A percentile compares a stretch with the other conserved stretches of the same genome.
Conservation (phyloP, 2,329 filamentous ascomycete genomes). For the Aspergillus puulaauensis region DNA sequence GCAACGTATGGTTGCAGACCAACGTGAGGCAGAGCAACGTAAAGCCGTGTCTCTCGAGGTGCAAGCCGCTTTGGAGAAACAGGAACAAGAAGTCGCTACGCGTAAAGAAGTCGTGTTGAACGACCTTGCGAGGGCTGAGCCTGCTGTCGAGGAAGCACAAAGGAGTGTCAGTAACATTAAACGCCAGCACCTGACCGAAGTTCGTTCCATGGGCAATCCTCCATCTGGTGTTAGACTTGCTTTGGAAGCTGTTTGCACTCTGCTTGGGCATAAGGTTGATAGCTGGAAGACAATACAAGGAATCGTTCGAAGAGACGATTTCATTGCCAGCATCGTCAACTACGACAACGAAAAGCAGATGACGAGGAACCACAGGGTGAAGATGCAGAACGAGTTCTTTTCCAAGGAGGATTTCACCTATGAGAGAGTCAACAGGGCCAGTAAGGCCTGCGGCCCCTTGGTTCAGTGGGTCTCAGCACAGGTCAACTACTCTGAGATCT, state of each 20-base stretch:
- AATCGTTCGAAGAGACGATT: conserved; percentile 88
- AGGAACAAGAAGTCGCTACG: conserved; percentile 81
- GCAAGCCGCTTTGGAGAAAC: conserved; percentile 79
- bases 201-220: conserved; percentile 93
- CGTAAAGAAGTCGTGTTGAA: conserved; percentile 80
- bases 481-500: conserved; percentile 95
- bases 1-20: conserved; percentile 94
- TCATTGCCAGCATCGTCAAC: conserved; percentile 95
- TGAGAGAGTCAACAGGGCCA: conserved; percentile 92
- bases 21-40: conserved; percentile 88
- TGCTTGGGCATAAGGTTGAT: conserved; percentile 84
- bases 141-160: conserved; percentile 87
- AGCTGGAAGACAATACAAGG: conserved; percentile 91
- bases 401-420: conserved; percentile 95
- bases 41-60: conserved; percentile 87
- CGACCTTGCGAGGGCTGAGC: conserved; percentile 88
- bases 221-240: conserved; percentile 88
- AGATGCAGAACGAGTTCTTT: conserved; percentile 91
- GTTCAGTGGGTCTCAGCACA: conserved; percentile 97
- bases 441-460: conserved; percentile 92
- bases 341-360: conserved; percentile 96
- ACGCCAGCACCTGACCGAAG: conserved; percentile 93
- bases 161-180: conserved; percentile 99
- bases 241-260: conserved; percentile 91
- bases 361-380: conserved; percentile 76